A percentile compares a stretch with the other conserved stretches of the same genome.
Conservation (phyloP, 2,329 filamentous ascomycete genomes). For the Monosporascus cannonballus region DNA sequence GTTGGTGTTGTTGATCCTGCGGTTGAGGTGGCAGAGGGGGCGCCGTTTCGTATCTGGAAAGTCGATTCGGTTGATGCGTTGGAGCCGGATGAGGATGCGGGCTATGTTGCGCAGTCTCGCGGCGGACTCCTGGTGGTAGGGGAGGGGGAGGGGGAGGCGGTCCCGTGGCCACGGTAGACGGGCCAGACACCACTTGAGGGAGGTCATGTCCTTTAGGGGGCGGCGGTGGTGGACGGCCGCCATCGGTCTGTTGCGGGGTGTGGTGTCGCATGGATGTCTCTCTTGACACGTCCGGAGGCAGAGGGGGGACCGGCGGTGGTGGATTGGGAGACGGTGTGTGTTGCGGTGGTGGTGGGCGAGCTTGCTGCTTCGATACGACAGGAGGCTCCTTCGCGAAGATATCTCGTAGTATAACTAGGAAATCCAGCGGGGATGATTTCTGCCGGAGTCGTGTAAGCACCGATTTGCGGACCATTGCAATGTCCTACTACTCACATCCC, state of each 20-base stretch:
- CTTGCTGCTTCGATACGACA: conserved; percentile 66
- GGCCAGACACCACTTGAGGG: conserved; percentile 26
- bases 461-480: background rate
- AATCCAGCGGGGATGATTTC: conserved; percentile 81
- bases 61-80: conserved; percentile 16
- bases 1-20: conserved; percentile 16
- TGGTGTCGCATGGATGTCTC: conserved; percentile 30
- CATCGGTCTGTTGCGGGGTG: conserved; percentile 25
- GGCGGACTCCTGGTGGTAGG: conserved; percentile 25
- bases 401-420: conserved; percentile 74
- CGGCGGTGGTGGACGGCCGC: conserved; percentile 37
- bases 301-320: conserved; percentile 61
- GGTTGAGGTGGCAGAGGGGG: conserved; percentile 24
- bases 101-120: conserved; percentile 19
- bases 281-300: conserved; percentile 57
- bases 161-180: conserved; percentile 22
- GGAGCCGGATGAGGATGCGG: conserved; percentile 8
- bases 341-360: conserved; percentile 32
- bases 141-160: conserved; percentile 31
- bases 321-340: conserved; percentile 39
- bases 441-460: conserved; percentile 25
- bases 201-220: conserved; percentile 45
- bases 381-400: conserved; percentile 94
- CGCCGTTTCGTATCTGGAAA: conserved; percentile 28
- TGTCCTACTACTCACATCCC: conserved; percentile 63